phyloP scores from a whole-genome alignment of 768 basidiomycete genomes.

The Suillus subalutaceus region DNA sequence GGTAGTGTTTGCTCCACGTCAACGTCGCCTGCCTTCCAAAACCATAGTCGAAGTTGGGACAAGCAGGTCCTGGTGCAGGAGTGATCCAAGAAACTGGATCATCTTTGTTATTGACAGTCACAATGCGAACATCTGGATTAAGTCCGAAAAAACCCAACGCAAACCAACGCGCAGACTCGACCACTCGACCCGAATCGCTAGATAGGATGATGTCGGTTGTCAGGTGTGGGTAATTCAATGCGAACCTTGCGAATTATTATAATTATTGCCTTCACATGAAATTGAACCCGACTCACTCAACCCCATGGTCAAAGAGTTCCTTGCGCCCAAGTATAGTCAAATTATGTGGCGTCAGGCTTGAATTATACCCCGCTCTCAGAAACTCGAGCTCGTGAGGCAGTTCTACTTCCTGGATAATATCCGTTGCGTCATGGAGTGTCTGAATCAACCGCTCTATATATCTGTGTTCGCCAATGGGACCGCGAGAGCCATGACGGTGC shows the following conservation, averaged over 20 bases:
- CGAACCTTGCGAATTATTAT: conserved; percentile 1
- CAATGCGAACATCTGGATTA: conserved; percentile 20
- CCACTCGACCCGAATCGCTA: conserved; percentile 16
- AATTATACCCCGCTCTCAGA: conserved; percentile 35
- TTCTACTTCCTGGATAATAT: conserved; percentile 27
- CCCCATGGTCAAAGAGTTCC: conserved; percentile 39
- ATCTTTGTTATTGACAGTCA: conserved; percentile 32
- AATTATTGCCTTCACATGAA: not conserved
- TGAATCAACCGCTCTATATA: conserved; percentile 33
- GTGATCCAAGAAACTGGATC: conserved; percentile 39
- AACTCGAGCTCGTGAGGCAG: conserved; percentile 33
- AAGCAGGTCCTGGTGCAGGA: conserved; percentile 38
- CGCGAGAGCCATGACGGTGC: conserved; percentile 39
- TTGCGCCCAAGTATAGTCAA: conserved; percentile 36
- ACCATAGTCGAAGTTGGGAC: conserved; percentile 29
- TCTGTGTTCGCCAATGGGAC: conserved; percentile 35
- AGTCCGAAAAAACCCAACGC: conserved; percentile 38
- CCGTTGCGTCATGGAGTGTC: conserved; percentile 28
- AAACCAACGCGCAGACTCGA: conserved; percentile 43
- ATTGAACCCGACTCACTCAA: conserved; percentile 25
- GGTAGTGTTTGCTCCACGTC: conserved; percentile 26
- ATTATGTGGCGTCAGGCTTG: conserved; percentile 35
- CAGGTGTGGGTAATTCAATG: conserved; percentile 13
- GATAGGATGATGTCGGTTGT: conserved; percentile 8
- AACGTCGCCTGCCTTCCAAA: conserved; percentile 10